These are phyloP conservation scores for Vicia faba DNA, from an alignment of 306 rosid genomes.

Conservation along the genomic window DNA sequence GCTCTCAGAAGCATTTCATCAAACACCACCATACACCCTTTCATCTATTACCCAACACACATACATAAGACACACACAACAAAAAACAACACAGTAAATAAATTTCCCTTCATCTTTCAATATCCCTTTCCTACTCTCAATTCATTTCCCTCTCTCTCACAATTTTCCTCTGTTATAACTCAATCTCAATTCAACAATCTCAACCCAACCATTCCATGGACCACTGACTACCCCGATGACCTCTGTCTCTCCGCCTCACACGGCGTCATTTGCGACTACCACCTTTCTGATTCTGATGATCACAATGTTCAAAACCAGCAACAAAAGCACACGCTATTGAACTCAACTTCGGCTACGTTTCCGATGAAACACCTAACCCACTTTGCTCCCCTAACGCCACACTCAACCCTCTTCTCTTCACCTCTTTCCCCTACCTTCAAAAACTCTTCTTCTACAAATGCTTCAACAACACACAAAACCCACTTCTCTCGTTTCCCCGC, in stretches of 20 bases:
- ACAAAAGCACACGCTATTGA: constrained; percentile 48
- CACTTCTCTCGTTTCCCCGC: no score
- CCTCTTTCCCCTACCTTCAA: constrained; percentile 59
- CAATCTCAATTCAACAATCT: no score
- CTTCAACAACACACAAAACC: constrained; percentile 51
- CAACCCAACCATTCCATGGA: constrained; percentile 73
- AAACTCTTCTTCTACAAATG: constrained; percentile 83
- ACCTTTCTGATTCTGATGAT: background rate
- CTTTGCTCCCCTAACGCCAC: constrained; percentile 62
- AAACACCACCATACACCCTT: no score
- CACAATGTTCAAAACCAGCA: background rate
- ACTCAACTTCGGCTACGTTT: constrained; percentile 72
- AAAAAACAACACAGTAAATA: no score
- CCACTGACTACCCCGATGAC: constrained; percentile 58
- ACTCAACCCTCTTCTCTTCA: constrained; percentile 59
- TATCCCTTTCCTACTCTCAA: no score
- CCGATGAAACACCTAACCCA: constrained; percentile 72
- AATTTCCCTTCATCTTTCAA: no score
- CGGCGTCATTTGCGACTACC: constrained; percentile 65
- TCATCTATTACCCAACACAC: no score
- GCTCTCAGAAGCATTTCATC: no score
- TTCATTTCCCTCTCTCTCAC: no score
- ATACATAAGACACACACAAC: no score
- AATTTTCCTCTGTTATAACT: no score
- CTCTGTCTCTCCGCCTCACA: constrained; percentile 68